Evolutionary conservation across 2,329 filamentous ascomycete genomes (phyloP), one percentile per base, ranked within the genome.

Genomic region (Colletotrichum lindemuthianum): DNA sequence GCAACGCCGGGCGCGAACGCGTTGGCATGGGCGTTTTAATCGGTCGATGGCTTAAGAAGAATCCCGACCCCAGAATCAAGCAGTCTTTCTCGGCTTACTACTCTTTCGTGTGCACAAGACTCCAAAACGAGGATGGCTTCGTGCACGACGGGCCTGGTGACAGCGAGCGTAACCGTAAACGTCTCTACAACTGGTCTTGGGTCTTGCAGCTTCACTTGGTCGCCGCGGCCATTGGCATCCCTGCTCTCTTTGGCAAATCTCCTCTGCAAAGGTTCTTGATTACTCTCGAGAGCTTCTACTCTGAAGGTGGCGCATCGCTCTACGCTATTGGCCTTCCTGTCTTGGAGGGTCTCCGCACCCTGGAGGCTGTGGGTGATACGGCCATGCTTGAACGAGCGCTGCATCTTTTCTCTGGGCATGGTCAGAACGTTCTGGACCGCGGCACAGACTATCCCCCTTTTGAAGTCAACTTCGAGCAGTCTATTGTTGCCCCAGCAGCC

Each of bases 401-500:
- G 11, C 13, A 6, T 1, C 15, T 65, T 1, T 67, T 61, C 8
- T 33, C 41, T n/a, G 10, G 41, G 8, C 61, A 65, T 43, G 61
- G 41, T n/a, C 24, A 45, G 8, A 43, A 51, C 9, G 54, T 67
- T 10, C 33, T 51, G 8, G 6, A 60, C 2, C 43, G 40, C 4
- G 61, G 65, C 8, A 60, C 40, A 5, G 37, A 54, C 8, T 65
- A 67, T 11, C 65, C 65, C 11, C 51, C 65, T 0, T 67, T 60
- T 10, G 65, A 67, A 34, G 65, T 67, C 13, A 67, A 67, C 24
- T 65, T 67, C 33, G 61, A 67, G 43, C 61, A 67, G 41, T 67
- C 65, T 3, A 65, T 65, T 15, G 61, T 67, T 7, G 65, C 65
- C 2, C 65, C 65, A n/a, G 65, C 65, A 13, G 61, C 65, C 11